A percentile compares a stretch with the other conserved stretches of the same genome.
Conservation (phyloP, 441 rosid genomes). For the Euphorbia celastroides region DNA sequence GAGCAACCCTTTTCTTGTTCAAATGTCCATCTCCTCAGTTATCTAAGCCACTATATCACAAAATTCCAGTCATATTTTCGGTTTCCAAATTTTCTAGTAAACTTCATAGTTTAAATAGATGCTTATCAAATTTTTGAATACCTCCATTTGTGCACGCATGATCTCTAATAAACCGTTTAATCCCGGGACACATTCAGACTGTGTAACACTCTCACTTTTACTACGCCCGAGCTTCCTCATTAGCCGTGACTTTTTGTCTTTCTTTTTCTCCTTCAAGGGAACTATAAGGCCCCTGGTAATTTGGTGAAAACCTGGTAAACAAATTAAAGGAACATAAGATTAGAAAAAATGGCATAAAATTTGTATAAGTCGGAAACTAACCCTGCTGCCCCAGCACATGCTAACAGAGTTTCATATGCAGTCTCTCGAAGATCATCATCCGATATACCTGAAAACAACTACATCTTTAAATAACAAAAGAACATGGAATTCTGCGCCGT, state of each 20-base stretch:
- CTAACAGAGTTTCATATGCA: conserved; percentile 88
- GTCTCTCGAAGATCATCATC: conserved; percentile 97
- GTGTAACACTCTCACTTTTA: conserved; percentile 58
- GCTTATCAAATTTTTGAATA: too few species aligned
- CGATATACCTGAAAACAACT: conserved; percentile 51
- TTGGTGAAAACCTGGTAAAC: conserved; percentile 12
- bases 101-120: too few species aligned
- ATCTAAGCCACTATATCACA: too few species aligned
- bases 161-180: conserved; percentile 81
- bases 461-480: background rate
- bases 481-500: background rate
- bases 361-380: conserved; percentile 26
- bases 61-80: too few species aligned
- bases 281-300: conserved; percentile 79
- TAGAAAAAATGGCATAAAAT: background rate
- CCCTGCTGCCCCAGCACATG: conserved; percentile 99
- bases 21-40: conserved; percentile 94
- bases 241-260: conserved; percentile 77
- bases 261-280: conserved; percentile 89
- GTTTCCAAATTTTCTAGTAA: too few species aligned
- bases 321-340: conserved; percentile 9
- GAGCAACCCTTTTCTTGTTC: conserved; percentile 93
- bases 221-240: conserved; percentile 93
- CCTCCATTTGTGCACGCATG: conserved; percentile 99
- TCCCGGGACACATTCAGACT: conserved; percentile 66